A percentile compares a stretch with the other conserved stretches of the same genome.
These are phyloP conservation scores for Phytophthora syringae DNA, from an alignment of 352 stramenopile genomes.

Conservation along the genomic window DNA sequence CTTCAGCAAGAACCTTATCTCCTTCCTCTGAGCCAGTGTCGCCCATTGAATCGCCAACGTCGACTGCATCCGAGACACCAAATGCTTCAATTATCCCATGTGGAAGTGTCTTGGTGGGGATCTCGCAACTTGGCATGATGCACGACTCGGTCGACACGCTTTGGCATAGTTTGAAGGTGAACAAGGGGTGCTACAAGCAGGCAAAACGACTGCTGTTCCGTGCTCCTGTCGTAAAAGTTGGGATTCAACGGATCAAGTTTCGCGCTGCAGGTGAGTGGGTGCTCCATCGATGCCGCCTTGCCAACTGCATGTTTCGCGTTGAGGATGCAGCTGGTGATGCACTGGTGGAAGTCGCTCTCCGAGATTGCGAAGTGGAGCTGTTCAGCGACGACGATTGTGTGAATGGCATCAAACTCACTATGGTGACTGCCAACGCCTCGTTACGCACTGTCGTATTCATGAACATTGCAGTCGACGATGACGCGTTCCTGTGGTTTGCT, in stretches of 20 bases:
- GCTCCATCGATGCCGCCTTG: conserved; percentile 38
- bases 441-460: conserved; percentile 43
- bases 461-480: conserved; percentile 48
- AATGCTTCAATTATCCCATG: conserved; percentile 41
- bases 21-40: conserved; percentile 7
- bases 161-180: conserved; percentile 68
- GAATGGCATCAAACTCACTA: conserved; percentile 59
- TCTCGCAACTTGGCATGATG: conserved; percentile 66
- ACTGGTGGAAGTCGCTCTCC: conserved; percentile 48
- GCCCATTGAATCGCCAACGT: neutral
- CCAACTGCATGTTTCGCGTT: conserved; percentile 47
- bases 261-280: conserved; percentile 46
- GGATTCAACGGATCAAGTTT: conserved; percentile 44
- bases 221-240: conserved; percentile 46
- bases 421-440: conserved; percentile 3
- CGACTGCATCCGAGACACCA: conserved; percentile 1
- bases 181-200: conserved; percentile 53
- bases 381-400: conserved; percentile 45
- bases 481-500: conserved; percentile 65
- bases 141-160: conserved; percentile 76
- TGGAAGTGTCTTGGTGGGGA: conserved; percentile 62
- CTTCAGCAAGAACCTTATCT: conserved; percentile 14
- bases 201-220: conserved; percentile 64
- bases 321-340: conserved; percentile 12
- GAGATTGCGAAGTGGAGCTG: conserved; percentile 54